phyloP scores from a whole-genome alignment of 768 basidiomycete genomes.

The Mycena vitilis region DNA sequence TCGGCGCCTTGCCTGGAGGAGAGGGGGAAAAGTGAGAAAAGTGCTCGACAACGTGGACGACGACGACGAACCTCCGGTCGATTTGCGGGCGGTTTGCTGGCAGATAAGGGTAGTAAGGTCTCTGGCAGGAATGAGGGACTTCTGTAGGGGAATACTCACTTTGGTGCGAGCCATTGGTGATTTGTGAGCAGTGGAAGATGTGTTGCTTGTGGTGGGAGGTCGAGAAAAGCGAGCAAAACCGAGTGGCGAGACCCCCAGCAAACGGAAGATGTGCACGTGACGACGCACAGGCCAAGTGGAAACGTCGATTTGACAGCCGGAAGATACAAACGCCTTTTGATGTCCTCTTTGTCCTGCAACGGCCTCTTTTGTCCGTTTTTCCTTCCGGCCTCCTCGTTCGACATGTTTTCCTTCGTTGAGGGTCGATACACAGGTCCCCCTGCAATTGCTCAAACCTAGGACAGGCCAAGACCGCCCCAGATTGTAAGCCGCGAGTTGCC shows the following conservation, averaged over 20 bases:
- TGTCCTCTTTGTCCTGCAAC: conserved; percentile 12
- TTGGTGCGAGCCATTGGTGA: conserved; percentile 87
- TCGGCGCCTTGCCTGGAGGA: conserved; percentile 82
- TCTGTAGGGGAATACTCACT: conserved; percentile 52
- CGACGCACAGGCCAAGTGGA: conserved; percentile 60
- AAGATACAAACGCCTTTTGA: conserved; percentile 32
- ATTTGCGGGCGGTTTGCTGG: conserved; percentile 99
- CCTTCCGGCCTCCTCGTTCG: not conserved
- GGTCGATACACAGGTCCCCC: not conserved
- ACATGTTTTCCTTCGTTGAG: not conserved
- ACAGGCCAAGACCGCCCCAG: not conserved
- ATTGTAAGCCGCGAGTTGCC: too few species aligned
- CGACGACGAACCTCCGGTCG: conserved; percentile 86
- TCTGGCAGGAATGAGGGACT: conserved; percentile 10
- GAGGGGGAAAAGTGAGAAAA: conserved; percentile 39
- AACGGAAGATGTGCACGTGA: conserved; percentile 61
- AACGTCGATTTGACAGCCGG: conserved; percentile 35
- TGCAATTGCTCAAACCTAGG: not conserved
- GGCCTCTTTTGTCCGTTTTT: not conserved
- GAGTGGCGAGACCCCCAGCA: conserved; percentile 50
- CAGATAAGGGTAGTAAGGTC: conserved; percentile 43
- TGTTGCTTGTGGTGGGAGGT: conserved; percentile 10
- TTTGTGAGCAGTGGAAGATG: conserved; percentile 35
- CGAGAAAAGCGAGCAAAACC: conserved; percentile 37
- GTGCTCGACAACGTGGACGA: conserved; percentile 32